These are phyloP conservation scores for Hypoxylon sp. DNA, from an alignment of 2,329 filamentous ascomycete species.

Conservation along the genomic window DNA sequence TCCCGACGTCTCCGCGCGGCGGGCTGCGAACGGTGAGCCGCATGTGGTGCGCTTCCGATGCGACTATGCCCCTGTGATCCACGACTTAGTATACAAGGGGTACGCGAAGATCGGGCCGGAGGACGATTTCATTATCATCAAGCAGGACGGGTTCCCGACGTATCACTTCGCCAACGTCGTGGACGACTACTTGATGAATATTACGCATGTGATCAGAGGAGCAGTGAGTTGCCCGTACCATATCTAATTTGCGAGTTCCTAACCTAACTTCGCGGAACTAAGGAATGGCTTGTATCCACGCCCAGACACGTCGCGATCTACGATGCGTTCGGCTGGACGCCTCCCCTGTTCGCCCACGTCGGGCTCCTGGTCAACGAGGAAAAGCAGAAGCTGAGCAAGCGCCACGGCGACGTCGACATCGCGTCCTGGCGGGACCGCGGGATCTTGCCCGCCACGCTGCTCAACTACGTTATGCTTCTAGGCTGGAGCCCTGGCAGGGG, in stretches of 20 bases:
- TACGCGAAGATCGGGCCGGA: conserved; percentile 67
- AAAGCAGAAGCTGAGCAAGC: conserved; percentile 88
- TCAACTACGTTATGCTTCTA: conserved; percentile 86
- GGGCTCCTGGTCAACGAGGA: conserved; percentile 76
- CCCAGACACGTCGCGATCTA: conserved; percentile 80
- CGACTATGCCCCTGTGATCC: conserved; percentile 70
- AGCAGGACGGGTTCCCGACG: conserved; percentile 91
- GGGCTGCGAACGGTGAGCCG: conserved; percentile 74
- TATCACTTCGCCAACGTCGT: conserved; percentile 98
- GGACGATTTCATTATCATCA: conserved; percentile 91
- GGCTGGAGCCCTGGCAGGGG: conserved; percentile 75
- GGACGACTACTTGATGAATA: conserved; percentile 94
- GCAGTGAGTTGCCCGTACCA: conserved; percentile 64
- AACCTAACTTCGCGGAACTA: conserved; percentile 2
- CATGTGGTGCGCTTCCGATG: conserved; percentile 83
- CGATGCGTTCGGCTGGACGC: conserved; percentile 78
- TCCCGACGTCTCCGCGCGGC: conserved; percentile 74
- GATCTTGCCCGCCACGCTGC: conserved; percentile 63
- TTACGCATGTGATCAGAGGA: conserved; percentile 94
- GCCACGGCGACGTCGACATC: conserved; percentile 69
- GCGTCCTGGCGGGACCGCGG: conserved; percentile 62
- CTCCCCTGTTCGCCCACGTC: conserved; percentile 83
- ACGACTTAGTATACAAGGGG: conserved; percentile 82
- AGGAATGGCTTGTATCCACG: conserved; percentile 97
- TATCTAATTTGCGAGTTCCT: conserved; percentile 2